Percentiles rank a stretch among this genome's conserved stretches.
phyloP scores from a whole-genome alignment of 208 protist genomes.

The Giardia muris region DNA sequence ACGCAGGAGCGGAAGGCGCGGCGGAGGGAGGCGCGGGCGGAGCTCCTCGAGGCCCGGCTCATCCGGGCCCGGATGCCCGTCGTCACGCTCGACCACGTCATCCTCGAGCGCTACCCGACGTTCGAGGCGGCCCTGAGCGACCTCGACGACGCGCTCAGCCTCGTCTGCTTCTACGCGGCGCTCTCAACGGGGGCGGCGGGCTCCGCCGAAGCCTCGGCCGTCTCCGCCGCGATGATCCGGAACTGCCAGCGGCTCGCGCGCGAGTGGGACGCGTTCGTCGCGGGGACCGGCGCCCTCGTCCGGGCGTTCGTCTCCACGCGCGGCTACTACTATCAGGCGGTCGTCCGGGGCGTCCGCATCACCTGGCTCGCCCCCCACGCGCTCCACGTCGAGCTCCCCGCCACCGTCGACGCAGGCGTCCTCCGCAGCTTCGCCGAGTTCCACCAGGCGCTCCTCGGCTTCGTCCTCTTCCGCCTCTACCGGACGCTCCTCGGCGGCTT shows the following conservation, averaged over 20 bases:
- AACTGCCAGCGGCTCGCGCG: slow-evolving; percentile 54
- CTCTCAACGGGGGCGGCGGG: slow-evolving; percentile 41
- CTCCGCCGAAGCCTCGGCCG: too few species aligned
- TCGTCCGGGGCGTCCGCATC: slow-evolving; percentile 68
- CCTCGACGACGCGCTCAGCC: slow-evolving; percentile 80
- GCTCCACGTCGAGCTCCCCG: slow-evolving; percentile 64
- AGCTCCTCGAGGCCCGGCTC: neutral
- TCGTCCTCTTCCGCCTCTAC: slow-evolving; percentile 87
- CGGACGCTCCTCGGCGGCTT: neutral
- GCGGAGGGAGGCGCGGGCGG: too few species aligned
- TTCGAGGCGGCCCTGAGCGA: slow-evolving; percentile 81
- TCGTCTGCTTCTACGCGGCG: slow-evolving; percentile 67
- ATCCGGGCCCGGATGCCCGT: neutral
- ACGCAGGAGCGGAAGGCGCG: neutral
- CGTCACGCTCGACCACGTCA: neutral
- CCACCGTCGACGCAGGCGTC: slow-evolving; percentile 74
- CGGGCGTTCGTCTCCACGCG: slow-evolving; percentile 92
- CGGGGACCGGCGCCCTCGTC: slow-evolving; percentile 55
- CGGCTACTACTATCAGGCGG: slow-evolving; percentile 89
- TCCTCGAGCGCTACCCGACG: slow-evolving; percentile 69
- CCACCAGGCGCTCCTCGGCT: slow-evolving; percentile 76
- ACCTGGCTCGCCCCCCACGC: slow-evolving; percentile 88
- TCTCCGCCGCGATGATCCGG: slow-evolving; percentile 46
- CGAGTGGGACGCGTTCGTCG: slow-evolving; percentile 65
- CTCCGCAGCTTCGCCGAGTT: slow-evolving; percentile 86